These are phyloP conservation scores for Phytomonas francai DNA, from an alignment of 208 protist species.

Conservation along the genomic window DNA sequence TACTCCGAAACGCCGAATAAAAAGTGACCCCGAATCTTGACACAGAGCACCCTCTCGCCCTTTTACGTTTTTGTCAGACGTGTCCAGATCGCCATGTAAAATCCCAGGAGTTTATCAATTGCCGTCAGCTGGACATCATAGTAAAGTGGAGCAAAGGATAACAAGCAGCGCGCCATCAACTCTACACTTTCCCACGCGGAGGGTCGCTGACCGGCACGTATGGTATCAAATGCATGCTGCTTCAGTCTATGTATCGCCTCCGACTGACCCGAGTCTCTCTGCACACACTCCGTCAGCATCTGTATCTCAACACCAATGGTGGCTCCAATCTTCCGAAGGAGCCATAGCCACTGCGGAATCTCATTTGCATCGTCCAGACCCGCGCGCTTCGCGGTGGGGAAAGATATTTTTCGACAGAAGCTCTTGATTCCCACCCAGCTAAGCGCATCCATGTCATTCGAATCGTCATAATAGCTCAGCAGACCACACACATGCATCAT, in stretches of 20 bases:
- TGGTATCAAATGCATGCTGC: constrained; percentile 16
- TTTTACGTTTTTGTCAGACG: constrained; percentile 36
- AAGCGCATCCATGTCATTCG: constrained; percentile 8
- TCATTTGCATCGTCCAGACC: constrained; percentile 10
- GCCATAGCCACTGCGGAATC: constrained; percentile 27
- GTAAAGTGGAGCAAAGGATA: constrained; percentile 44
- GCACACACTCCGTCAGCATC: constrained; percentile 27
- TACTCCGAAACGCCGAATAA: not conserved
- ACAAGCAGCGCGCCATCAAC: constrained; percentile 26
- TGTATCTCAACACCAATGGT: constrained; percentile 34
- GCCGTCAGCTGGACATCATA: constrained; percentile 48
- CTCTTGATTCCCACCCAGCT: constrained; percentile 13
- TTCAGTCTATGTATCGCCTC: constrained; percentile 28
- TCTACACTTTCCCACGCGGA: constrained; percentile 51
- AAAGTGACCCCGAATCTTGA: constrained; percentile 1
- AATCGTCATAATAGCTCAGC: constrained; percentile 34
- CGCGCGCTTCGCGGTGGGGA: not conserved
- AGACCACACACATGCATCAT: constrained; percentile 60
- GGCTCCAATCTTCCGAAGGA: constrained; percentile 31
- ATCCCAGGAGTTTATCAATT: constrained; percentile 62
- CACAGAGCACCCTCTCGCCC: not conserved
- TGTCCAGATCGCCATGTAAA: constrained; percentile 80
- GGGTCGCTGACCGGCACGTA: constrained; percentile 17
- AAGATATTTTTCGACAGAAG: constrained; percentile 2
- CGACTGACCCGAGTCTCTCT: constrained; percentile 29